Conservation (phyloP, 441 rosid species). For the California macrophylla region DNA sequence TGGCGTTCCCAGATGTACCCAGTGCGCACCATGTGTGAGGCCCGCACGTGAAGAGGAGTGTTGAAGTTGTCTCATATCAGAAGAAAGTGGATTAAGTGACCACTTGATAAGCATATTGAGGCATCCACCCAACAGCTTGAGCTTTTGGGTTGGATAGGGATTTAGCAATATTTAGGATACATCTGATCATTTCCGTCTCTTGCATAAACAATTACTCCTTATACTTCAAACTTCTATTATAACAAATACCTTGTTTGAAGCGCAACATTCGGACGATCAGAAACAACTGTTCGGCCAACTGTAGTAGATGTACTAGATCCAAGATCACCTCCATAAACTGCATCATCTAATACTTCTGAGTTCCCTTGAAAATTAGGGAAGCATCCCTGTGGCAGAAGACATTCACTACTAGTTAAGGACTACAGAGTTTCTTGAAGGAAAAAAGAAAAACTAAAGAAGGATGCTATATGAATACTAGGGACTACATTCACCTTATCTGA, state of each 20-base stretch:
- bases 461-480: neutral
- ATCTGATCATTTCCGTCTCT: neutral
- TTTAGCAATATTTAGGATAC: neutral
- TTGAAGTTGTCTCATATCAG: too few species aligned
- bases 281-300: slow-evolving; percentile 11
- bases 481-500: slow-evolving; percentile 29
- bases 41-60: too few species aligned
- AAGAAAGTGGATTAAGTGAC: too few species aligned
- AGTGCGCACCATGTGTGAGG: too few species aligned
- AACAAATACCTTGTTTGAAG: slow-evolving; percentile 25
- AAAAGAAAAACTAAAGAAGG: neutral
- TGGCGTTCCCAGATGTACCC: too few species aligned
- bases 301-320: slow-evolving; percentile 8
- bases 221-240: neutral
- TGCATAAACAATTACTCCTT: neutral
- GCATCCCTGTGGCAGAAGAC: slow-evolving; percentile 21
- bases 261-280: slow-evolving; percentile 19
- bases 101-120: too few species aligned
- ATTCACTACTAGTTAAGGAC: neutral
- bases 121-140: too few species aligned
- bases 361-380: slow-evolving; percentile 17
- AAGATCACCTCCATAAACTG: slow-evolving; percentile 18
- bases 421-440: neutral
- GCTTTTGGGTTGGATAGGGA: too few species aligned
- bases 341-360: slow-evolving; percentile 23